Percentiles rank a stretch among this genome's conserved stretches.
These are phyloP conservation scores for Rhizopogon vesiculosus DNA, from an alignment of 768 basidiomycete genomes.

Conservation along the genomic window DNA sequence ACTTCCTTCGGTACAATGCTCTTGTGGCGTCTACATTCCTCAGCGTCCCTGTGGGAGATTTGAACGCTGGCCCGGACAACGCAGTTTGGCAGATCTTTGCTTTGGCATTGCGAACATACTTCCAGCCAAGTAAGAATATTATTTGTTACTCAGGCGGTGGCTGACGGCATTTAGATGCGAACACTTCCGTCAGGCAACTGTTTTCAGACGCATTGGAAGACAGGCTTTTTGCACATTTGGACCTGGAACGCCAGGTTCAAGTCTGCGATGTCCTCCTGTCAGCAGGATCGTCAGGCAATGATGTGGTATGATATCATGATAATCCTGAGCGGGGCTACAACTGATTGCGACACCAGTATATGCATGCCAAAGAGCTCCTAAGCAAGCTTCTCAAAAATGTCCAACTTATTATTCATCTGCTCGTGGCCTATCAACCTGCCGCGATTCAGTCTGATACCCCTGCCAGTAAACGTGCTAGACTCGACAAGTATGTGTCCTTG, in stretches of 20 bases:
- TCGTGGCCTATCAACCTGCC: conserved; percentile 44
- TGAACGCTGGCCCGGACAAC: conserved; percentile 38
- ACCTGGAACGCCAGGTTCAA: conserved; percentile 47
- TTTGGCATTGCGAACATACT: conserved; percentile 37
- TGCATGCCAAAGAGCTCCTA: conserved; percentile 46
- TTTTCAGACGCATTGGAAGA: conserved; percentile 43
- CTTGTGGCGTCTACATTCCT: conserved; percentile 49
- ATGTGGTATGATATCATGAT: conserved; percentile 37
- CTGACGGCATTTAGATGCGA: conserved; percentile 30
- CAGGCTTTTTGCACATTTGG: conserved; percentile 53
- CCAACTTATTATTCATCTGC: conserved; percentile 46
- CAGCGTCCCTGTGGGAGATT: conserved; percentile 32
- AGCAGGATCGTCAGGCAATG: conserved; percentile 40
- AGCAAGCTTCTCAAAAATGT: conserved; percentile 45
- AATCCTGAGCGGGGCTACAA: neutral
- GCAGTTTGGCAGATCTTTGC: conserved; percentile 49
- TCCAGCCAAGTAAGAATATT: conserved; percentile 39
- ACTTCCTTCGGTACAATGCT: conserved; percentile 28
- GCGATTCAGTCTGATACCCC: conserved; percentile 38
- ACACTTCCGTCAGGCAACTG: conserved; percentile 32
- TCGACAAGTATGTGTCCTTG: conserved; percentile 39
- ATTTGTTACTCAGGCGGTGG: neutral
- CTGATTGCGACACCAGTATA: conserved; percentile 30
- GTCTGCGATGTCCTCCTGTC: conserved; percentile 55
- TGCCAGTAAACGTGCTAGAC: conserved; percentile 61